A percentile compares a stretch with the other conserved stretches of the same genome.
phyloP scores from a whole-genome alignment of 768 basidiomycete species.

The Holtermannia corniformis region DNA sequence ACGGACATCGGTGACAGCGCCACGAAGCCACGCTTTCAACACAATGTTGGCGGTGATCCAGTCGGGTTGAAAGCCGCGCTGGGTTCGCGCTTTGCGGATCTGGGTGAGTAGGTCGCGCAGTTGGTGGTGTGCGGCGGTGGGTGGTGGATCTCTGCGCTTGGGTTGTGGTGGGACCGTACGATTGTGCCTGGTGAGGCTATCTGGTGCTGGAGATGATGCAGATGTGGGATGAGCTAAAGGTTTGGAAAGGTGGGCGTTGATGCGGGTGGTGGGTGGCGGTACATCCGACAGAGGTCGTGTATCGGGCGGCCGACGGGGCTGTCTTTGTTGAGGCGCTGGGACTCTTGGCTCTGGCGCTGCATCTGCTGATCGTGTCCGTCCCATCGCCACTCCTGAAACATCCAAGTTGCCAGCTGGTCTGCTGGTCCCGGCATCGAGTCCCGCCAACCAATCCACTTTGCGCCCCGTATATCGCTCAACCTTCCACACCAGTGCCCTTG shows the following conservation, averaged over 20 bases:
- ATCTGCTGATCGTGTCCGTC: no score
- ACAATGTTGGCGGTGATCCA: slow-evolving; percentile 62
- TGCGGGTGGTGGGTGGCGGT: slow-evolving; percentile 37
- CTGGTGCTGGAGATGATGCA: slow-evolving; percentile 41
- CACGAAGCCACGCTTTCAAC: slow-evolving; percentile 53
- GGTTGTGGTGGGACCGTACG: slow-evolving; percentile 46
- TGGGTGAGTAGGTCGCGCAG: slow-evolving; percentile 41
- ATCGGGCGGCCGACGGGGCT: no score
- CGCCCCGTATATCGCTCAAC: no score
- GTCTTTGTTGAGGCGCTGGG: no score
- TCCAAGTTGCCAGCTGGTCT: no score
- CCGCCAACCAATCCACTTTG: no score
- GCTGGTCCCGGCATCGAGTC: no score
- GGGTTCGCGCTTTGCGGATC: slow-evolving; percentile 40
- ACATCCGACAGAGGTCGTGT: slow-evolving; percentile 7
- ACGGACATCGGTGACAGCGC: slow-evolving; percentile 31
- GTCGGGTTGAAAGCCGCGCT: slow-evolving; percentile 54
- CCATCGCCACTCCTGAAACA: no score
- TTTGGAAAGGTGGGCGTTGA: no score
- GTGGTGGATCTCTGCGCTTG: neutral
- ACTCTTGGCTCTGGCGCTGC: no score
- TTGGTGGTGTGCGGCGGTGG: slow-evolving; percentile 8
- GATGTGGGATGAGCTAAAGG: no score
- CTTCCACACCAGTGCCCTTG: slow-evolving; percentile 7
- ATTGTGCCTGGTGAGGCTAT: slow-evolving; percentile 43